Conservation (phyloP, 352 stramenopile species). For the Aphanomyces euteiches region DNA sequence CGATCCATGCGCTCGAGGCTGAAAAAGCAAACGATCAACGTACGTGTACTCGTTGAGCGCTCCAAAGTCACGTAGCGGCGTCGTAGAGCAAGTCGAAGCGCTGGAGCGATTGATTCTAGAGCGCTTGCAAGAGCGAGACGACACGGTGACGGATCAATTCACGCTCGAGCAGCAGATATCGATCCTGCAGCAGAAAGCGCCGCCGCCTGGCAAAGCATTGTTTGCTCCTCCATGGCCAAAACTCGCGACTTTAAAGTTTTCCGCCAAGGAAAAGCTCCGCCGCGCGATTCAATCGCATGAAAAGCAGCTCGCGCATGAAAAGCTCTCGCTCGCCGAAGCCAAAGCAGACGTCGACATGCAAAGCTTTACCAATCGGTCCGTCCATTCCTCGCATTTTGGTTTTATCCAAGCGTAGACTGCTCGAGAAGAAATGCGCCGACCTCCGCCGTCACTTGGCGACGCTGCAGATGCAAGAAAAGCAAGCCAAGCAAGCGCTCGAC, state of each 20-base stretch:
- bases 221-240: neutral
- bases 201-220: neutral
- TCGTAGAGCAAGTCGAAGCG: neutral
- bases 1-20: neutral
- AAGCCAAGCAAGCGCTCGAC: neutral
- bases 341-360: slow-evolving; percentile 25
- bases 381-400: neutral
- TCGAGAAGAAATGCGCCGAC: neutral
- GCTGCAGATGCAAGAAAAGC: neutral
- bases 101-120: slow-evolving; percentile 7
- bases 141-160: slow-evolving; percentile 24
- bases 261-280: neutral
- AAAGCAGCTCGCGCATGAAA: slow-evolving; percentile 30
- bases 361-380: slow-evolving; percentile 18
- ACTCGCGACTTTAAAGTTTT: neutral
- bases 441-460: neutral
- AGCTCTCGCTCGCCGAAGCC: slow-evolving; percentile 28
- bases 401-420: neutral
- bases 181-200: neutral
- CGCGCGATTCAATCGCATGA: slow-evolving; percentile 22
- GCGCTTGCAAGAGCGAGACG: slow-evolving; percentile 17
- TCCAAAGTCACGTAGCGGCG: too few species aligned
- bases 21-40: neutral
- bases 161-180: slow-evolving; percentile 25
- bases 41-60: neutral